Conservation (phyloP, 2,329 filamentous ascomycete genomes). For the Penicillium sp. region DNA sequence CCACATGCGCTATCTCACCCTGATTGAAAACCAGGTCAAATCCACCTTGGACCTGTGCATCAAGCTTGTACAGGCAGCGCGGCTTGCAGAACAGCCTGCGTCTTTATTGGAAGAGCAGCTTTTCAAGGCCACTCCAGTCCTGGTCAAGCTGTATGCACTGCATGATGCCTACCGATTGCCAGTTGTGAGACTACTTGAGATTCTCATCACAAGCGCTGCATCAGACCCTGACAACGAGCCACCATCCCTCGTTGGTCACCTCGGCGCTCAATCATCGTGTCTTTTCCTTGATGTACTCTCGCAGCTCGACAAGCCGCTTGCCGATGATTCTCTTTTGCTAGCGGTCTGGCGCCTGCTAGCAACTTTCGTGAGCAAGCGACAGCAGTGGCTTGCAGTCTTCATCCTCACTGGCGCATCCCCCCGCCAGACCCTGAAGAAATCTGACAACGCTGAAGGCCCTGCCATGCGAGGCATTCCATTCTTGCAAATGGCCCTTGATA, state of each 20-base stretch:
- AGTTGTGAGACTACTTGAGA: conserved; percentile 71
- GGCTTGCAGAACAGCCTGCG: conserved; percentile 64
- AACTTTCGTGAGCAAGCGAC: conserved; percentile 81
- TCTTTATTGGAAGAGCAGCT: conserved; percentile 74
- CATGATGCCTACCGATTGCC: conserved; percentile 68
- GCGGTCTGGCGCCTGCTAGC: conserved; percentile 85
- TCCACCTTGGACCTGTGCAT: conserved; percentile 69
- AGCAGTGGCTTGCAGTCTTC: conserved; percentile 95
- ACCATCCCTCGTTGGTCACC: conserved; percentile 88
- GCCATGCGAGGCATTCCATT: conserved; percentile 64
- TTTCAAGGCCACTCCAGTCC: conserved; percentile 76
- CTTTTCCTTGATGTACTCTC: conserved; percentile 80
- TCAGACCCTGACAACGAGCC: conserved; percentile 69
- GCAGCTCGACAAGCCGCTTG: conserved; percentile 74
- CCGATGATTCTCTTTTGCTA: conserved; percentile 65
- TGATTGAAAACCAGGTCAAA: conserved; percentile 65
- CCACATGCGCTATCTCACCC: conserved; percentile 58
- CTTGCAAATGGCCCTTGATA: conserved; percentile 72
- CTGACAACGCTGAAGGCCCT: conserved; percentile 54
- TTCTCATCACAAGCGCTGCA: conserved; percentile 71
- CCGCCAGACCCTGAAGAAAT: conserved; percentile 67
- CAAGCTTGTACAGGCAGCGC: conserved; percentile 70
- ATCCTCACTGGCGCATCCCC: conserved; percentile 87
- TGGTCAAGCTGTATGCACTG: conserved; percentile 75
- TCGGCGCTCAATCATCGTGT: conserved; percentile 80